These are phyloP conservation scores for Yarrowia sp. DNA, from an alignment of 805 yeast species.

Conservation along the genomic window DNA sequence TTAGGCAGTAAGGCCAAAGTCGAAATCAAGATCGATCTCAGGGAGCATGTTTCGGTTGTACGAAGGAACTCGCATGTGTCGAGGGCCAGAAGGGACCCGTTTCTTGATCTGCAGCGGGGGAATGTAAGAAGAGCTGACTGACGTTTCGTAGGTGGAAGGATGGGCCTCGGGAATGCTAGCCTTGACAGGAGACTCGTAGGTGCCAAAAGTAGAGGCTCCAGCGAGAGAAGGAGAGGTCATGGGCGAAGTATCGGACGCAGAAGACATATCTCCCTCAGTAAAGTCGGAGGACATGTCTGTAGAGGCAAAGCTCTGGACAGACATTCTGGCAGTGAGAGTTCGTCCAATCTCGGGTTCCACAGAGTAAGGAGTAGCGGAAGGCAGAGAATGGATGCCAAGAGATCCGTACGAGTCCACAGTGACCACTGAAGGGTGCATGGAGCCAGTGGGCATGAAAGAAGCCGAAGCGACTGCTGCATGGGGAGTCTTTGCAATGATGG, in stretches of 20 bases:
- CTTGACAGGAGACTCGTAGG: background rate
- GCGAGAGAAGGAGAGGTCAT: background rate
- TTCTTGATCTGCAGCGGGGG: conserved; percentile 11
- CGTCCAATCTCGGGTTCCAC: background rate
- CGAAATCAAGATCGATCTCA: conserved; percentile 9
- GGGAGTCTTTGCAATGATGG: conserved; percentile 7
- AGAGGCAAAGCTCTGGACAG: conserved; percentile 18
- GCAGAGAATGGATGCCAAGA: conserved; percentile 5
- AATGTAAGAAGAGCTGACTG: background rate
- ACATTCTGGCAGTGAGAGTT: conserved; percentile 2
- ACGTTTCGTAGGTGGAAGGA: background rate
- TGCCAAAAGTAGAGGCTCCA: background rate
- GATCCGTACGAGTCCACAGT: conserved; percentile 15
- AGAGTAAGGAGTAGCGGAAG: background rate
- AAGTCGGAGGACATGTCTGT: conserved; percentile 24
- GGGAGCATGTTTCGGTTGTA: background rate
- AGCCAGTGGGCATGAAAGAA: conserved; percentile 15
- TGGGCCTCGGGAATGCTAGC: background rate
- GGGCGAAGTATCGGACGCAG: conserved; percentile 13
- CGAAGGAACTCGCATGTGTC: background rate
- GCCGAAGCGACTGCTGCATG: background rate
- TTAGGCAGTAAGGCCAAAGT: background rate
- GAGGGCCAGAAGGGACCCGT: conserved; percentile 28
- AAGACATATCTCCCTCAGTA: conserved; percentile 10
- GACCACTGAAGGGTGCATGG: conserved; percentile 12